Base-by-base conservation (phyloP, 352 stramenopile genomes). In the Bremia lactucae region DNA sequence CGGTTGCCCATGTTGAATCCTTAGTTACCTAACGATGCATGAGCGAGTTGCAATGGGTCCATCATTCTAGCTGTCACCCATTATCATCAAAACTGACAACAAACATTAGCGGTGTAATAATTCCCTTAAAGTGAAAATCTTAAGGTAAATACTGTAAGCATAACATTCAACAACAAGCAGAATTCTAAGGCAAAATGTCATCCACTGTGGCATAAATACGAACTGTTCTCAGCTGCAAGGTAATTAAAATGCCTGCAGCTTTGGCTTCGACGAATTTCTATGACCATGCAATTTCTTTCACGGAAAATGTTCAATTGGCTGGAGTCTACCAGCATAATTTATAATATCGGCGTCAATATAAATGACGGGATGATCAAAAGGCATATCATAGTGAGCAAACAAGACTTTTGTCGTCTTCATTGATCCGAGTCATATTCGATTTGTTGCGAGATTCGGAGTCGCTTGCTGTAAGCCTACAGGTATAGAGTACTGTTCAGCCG, bases 121-220 rank as follows among this genome's bases (percentile, higher is more conserved):
- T 44, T 10, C 75, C 75, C 73, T 90, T 88, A 31, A 62, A n/a
- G 4, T 87, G 35, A 39, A 93, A 87, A 4, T 59, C 52, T 14
- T 77, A 52, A 21, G 56, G 55, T 42, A 86, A 37, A 38, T 87
- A 83, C 65, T 89, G 86, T 31, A 74, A n/a, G n/a, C n/a, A n/a
- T n/a, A n/a, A n/a, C n/a, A n/a, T n/a, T 83, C 21, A 93, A 49
- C 59, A 90, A 75, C 26, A 93, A 93, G 35, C 90, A 93, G 3
- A 93, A 60, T 59, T 85, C 68, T 54, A 93, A 64, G 8, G 77
- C 80, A 28, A 93, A 34, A 93, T 90, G 50, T 86, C 73, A 31
- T 44, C 54, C 71, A 89, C 84, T 1, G 68, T 58, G 19, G 66
- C 71, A 19, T 83, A 14, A 79, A 69, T 0, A 72, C 63, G 15